Percentiles rank a stretch among this genome's conserved stretches.
Evolutionary conservation across 257 asterid genomes (phyloP).

Genomic region (Hygrophila difformis): DNA sequence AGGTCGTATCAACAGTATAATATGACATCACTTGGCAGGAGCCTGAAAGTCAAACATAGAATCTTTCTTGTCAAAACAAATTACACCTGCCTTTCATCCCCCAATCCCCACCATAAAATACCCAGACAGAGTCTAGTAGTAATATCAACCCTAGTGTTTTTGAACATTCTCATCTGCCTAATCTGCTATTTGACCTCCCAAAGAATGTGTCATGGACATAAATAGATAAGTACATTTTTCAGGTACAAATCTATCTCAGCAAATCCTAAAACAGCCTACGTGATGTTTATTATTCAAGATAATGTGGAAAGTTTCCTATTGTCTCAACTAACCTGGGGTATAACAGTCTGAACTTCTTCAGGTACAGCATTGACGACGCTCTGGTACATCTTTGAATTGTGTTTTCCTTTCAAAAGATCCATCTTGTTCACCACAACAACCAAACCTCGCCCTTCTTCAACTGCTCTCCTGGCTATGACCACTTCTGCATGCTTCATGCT

Average conservation of each 20-base stretch:
- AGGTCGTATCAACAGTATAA: neutral
- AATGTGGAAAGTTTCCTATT: neutral
- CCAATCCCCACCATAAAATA: neutral
- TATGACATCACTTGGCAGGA: neutral
- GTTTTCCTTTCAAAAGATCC: conserved; percentile 68
- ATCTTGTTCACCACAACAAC: conserved; percentile 87
- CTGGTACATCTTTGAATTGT: conserved; percentile 42
- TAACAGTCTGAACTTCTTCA: conserved; percentile 81
- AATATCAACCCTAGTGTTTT: neutral
- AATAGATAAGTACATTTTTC: too few relatives aligned
- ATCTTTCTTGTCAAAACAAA: neutral
- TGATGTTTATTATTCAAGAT: neutral
- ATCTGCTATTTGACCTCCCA: neutral
- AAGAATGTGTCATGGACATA: neutral
- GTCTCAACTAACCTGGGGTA: conserved; percentile 65
- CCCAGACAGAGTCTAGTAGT: neutral
- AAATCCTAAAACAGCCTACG: too few relatives aligned
- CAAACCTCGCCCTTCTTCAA: conserved; percentile 92
- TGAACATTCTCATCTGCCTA: neutral
- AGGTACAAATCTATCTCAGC: too few relatives aligned
- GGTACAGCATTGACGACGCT: conserved; percentile 62
- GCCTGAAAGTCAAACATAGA: neutral
- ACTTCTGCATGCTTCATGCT: conserved; percentile 97
- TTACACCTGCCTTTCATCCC: neutral
- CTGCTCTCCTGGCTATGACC: conserved; percentile 89